Conservation (phyloP, 2,329 filamentous ascomycete species). For the Colletotrichum sp. region DNA sequence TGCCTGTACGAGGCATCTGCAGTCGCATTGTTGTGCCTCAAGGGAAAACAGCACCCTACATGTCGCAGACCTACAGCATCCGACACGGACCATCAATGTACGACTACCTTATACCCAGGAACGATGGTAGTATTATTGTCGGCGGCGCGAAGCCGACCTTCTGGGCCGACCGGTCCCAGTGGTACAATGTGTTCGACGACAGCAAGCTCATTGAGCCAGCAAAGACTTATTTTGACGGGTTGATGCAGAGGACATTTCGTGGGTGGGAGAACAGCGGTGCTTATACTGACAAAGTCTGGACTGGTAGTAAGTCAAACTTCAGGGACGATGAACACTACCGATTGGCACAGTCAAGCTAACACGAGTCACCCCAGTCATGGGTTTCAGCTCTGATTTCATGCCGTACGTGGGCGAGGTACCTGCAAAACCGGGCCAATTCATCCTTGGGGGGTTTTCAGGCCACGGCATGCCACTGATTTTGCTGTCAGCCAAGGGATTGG, state of each 20-base stretch:
- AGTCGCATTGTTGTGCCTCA: too few relatives aligned
- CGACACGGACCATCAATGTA: constrained; percentile 61
- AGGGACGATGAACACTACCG: background rate
- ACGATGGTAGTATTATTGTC: constrained; percentile 38
- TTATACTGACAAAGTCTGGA: constrained; percentile 36
- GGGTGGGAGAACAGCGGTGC: constrained; percentile 53
- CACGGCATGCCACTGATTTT: too few relatives aligned
- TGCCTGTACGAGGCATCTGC: too few relatives aligned
- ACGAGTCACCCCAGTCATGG: constrained; percentile 36
- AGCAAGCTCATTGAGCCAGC: constrained; percentile 45
- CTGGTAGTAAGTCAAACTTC: constrained; percentile 25
- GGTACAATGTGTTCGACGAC: constrained; percentile 54
- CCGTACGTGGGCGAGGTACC: constrained; percentile 50
- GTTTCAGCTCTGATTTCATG: constrained; percentile 43
- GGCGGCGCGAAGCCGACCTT: constrained; percentile 37
- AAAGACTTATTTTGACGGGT: constrained; percentile 48
- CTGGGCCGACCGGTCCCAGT: constrained; percentile 35
- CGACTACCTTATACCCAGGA: constrained; percentile 70
- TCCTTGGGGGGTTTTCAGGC: constrained; percentile 54
- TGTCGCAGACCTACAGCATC: constrained; percentile 62
- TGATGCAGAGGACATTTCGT: constrained; percentile 51
- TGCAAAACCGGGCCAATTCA: constrained; percentile 39
- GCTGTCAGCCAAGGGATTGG: too few relatives aligned
- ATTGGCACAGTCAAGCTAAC: background rate
- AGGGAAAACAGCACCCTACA: constrained; percentile 32